Percentiles rank a stretch among this genome's conserved stretches.
Evolutionary conservation across 257 asterid genomes (phyloP).

Genomic region (Dorcoceras hygrometricum): DNA sequence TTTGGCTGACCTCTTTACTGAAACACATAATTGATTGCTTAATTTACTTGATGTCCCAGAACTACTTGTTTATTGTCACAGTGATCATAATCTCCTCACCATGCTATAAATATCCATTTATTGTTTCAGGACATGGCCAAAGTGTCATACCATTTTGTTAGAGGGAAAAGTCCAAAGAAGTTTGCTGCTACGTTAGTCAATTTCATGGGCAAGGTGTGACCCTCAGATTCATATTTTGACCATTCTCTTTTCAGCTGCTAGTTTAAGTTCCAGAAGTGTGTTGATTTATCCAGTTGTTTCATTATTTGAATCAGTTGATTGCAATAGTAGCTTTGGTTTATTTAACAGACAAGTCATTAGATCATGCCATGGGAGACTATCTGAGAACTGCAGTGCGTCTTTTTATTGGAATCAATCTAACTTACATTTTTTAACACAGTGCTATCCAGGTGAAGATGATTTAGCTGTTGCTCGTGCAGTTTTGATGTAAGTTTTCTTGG

Average conservation of each 20-base stretch:
- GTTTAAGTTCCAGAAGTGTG: background rate
- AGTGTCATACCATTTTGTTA: conserved; percentile 81
- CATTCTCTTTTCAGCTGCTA: conserved; percentile 2
- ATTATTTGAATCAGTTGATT: background rate
- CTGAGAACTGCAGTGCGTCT: conserved; percentile 7
- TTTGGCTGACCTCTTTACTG: background rate
- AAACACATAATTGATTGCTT: conserved; percentile 6
- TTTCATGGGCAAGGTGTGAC: conserved; percentile 89
- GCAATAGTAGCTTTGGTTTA: conserved; percentile 1
- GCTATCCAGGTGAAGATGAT: conserved; percentile 99
- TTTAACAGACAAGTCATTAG: background rate
- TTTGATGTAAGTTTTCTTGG: conserved; percentile 66
- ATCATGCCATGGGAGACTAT: background rate
- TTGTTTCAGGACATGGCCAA: conserved; percentile 80
- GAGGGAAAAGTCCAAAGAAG: conserved; percentile 79
- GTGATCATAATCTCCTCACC: conserved; percentile 19
- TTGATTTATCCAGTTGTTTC: conserved; percentile 4
- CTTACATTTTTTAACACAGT: conserved; percentile 45
- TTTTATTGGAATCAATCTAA: conserved; percentile 12
- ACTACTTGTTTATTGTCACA: conserved; percentile 33
- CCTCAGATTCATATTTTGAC: conserved; percentile 18
- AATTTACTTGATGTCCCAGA: conserved; percentile 9
- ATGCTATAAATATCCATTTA: conserved; percentile 9
- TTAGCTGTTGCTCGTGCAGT: conserved; percentile 84
- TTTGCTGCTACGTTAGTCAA: conserved; percentile 78